phyloP scores from a whole-genome alignment of 306 rosid genomes.

The Trichosanthes truncata region DNA sequence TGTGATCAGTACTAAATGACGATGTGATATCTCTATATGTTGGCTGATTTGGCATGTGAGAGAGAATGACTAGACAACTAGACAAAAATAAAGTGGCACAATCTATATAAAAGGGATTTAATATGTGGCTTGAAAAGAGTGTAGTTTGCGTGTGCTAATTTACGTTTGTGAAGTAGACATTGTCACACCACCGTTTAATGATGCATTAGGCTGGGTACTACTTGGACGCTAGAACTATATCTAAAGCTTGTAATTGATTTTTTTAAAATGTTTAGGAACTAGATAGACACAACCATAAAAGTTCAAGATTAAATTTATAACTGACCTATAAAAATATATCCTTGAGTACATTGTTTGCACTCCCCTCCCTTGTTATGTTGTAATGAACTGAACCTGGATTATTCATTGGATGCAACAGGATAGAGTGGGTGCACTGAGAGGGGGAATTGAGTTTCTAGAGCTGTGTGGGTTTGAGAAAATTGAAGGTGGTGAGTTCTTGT shows the following conservation, averaged over 20 bases:
- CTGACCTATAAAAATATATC: background rate
- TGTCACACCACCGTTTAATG: too few relatives aligned
- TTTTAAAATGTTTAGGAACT: background rate
- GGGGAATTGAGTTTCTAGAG: constrained; percentile 83
- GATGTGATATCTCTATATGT: background rate
- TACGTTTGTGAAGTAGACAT: too few relatives aligned
- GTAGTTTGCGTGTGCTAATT: background rate
- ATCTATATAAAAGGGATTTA: background rate
- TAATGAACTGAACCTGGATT: background rate
- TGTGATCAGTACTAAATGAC: background rate
- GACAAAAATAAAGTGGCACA: background rate
- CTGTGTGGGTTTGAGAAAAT: constrained; percentile 83
- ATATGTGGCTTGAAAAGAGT: background rate
- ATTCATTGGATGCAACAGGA: constrained; percentile 39
- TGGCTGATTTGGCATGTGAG: background rate
- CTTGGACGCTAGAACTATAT: too few relatives aligned
- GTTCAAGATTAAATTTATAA: background rate
- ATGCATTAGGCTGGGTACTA: too few relatives aligned
- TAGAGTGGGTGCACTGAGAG: constrained; percentile 75
- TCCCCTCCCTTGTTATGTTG: background rate
- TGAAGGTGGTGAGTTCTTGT: constrained; percentile 56
- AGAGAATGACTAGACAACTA: background rate
- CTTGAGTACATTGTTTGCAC: background rate
- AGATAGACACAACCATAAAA: background rate
- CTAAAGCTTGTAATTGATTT: background rate